Base-by-base conservation (phyloP, 208 protist genomes). In the Leishmania aethiopica region DNA sequence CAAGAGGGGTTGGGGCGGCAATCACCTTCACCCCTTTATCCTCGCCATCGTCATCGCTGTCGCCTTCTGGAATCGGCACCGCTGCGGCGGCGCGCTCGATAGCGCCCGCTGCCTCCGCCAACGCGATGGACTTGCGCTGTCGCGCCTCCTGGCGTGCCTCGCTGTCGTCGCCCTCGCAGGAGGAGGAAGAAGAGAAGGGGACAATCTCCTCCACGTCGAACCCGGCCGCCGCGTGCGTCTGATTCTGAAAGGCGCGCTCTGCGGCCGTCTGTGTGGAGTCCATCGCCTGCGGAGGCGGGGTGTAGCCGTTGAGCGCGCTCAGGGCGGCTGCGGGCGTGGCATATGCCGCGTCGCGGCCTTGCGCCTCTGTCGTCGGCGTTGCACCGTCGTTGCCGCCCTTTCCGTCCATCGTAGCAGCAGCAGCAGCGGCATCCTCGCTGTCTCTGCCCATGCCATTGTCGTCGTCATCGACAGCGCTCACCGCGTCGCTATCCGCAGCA, bases 151-250 rank as follows among this genome's bases (percentile, higher is more conserved):
- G 42, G n/a, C 49, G 62, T 35, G 45, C 45, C 25, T 80, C 62
- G 64, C n/a, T 32, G 62, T 59, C 77, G 15, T 55, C 64, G 77
- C 49, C 70, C 76, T 84, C 37, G 78, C 74, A 51, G 55, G 73
- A 35, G 83, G 84, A 73, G 37, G 84, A 47, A 66, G 82, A 60
- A 75, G 74, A 70, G 82, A 82, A 32, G 75, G 86, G 66, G 37
- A 89, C 47, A 37, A 59, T 70, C 45, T 87, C 74, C 67, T 89
- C 84, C 67, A 82, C 75, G 40, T 88, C 86, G 42, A 77, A 84
- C 72, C 87, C 87, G 10, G 86, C 83, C 19, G 86, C 87, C 3
- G 86, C 84, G 79, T 85, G 77, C 4, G 79, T 84, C 47, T 79
- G 76, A 47, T 53, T 69, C 64, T 85, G 82, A 51, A 81, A 76